Evolutionary conservation across 2,329 filamentous ascomycete genomes (phyloP).

Genomic region (Ophiocordyceps polyrhachis-furcata): DNA sequence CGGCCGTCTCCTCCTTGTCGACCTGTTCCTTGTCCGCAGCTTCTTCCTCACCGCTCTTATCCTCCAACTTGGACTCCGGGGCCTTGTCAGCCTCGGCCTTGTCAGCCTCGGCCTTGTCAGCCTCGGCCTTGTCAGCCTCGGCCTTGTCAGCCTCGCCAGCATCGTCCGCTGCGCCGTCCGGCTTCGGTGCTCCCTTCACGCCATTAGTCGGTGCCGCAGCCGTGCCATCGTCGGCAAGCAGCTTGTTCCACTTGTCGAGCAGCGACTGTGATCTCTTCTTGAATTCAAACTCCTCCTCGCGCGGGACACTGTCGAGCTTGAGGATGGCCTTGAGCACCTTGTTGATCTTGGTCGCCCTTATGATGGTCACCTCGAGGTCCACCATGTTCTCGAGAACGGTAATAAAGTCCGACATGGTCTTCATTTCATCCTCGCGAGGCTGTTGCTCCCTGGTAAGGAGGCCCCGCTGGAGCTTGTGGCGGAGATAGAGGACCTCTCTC

Average conservation of each 20-base stretch:
- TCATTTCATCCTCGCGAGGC: conserved; percentile 76
- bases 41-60: background rate
- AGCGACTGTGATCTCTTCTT: conserved; percentile 64
- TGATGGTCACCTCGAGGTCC: conserved; percentile 76
- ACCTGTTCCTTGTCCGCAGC: background rate
- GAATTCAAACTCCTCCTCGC: conserved; percentile 78
- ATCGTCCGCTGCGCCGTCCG: conserved; percentile 21
- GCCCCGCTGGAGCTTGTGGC: conserved; percentile 88
- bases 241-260: conserved; percentile 76
- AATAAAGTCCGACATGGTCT: conserved; percentile 57
- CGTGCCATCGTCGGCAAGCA: conserved; percentile 42
- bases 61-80: background rate
- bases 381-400: conserved; percentile 60
- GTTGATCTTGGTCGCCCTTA: conserved; percentile 88
- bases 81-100: background rate
- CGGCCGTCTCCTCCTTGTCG: background rate
- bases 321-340: conserved; percentile 92
- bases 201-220: conserved; percentile 23
- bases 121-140: conserved; percentile 6
- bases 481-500: conserved; percentile 75
- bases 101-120: background rate
- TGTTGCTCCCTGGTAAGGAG: conserved; percentile 70
- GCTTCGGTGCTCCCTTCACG: conserved; percentile 25
- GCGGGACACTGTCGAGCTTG: conserved; percentile 70
- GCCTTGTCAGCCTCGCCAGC: conserved; percentile 12